phyloP scores from a whole-genome alignment of 2,329 filamentous ascomycete genomes.

The Basipetospora sp. region DNA sequence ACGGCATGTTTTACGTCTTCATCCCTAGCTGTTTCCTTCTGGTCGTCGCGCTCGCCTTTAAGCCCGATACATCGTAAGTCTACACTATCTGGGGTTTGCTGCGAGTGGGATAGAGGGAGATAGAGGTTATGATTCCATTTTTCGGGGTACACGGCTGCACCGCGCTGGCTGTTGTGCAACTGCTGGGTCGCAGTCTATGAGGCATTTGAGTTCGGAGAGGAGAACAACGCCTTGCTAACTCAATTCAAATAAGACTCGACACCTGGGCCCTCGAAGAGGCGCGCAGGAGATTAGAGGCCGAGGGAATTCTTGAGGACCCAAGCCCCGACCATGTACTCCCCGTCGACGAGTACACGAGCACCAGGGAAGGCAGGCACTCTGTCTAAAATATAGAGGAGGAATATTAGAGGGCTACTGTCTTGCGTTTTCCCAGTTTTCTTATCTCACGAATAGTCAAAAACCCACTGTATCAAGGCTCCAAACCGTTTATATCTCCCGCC shows the following conservation, averaged over 20 bases:
- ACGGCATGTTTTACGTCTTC: conserved; percentile 70
- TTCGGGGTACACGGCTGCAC: conserved; percentile 1
- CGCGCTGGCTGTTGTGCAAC: not conserved
- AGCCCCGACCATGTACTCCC: conserved; percentile 36
- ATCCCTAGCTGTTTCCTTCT: conserved; percentile 61
- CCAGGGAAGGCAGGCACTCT: conserved; percentile 5
- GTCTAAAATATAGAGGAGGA: no score
- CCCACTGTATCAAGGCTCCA: no score
- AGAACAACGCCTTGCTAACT: conserved; percentile 3
- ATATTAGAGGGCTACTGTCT: no score
- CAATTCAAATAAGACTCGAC: conserved; percentile 58
- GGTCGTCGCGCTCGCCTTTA: conserved; percentile 76
- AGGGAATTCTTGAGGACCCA: conserved; percentile 81
- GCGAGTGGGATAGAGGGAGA: no score
- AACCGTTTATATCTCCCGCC: no score
- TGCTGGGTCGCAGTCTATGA: conserved; percentile 7
- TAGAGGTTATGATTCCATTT: no score
- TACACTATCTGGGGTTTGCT: no score
- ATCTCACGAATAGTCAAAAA: no score
- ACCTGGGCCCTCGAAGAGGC: conserved; percentile 98
- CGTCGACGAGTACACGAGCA: conserved; percentile 7
- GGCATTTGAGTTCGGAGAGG: conserved; percentile 13
- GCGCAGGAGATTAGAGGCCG: conserved; percentile 80
- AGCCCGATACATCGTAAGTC: conserved; percentile 96
- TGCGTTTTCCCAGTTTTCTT: no score